Conservation (phyloP, 2,329 filamentous ascomycete genomes). For the Ascosphaera apis region DNA sequence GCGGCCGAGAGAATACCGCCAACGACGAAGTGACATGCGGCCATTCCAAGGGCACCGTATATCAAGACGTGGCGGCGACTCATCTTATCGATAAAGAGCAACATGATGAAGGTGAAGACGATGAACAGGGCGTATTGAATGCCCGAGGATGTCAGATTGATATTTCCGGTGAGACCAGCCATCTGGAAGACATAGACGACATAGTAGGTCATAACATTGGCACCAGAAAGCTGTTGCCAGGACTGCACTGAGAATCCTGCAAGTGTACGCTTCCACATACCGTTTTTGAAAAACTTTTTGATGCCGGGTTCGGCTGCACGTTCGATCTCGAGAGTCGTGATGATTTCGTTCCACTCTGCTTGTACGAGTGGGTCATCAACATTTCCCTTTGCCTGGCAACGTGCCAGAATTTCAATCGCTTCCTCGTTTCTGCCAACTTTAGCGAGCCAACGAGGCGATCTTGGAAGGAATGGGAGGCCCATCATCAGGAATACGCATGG, state of each 20-base stretch:
- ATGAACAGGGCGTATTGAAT: slow-evolving; percentile 14
- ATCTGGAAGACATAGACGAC: slow-evolving; percentile 19
- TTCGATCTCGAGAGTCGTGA: slow-evolving; percentile 19
- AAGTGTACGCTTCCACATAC: slow-evolving; percentile 36
- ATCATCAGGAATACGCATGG: slow-evolving; percentile 22
- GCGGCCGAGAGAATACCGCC: slow-evolving; percentile 23
- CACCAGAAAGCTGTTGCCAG: slow-evolving; percentile 28
- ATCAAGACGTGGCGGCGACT: slow-evolving; percentile 6
- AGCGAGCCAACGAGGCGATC: slow-evolving; percentile 26
- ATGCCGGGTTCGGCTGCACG: slow-evolving; percentile 16
- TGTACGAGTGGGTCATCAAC: slow-evolving; percentile 21
- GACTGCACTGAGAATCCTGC: slow-evolving; percentile 33
- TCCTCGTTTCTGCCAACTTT: slow-evolving; percentile 24
- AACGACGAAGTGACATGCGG: slow-evolving; percentile 17
- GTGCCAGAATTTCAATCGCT: slow-evolving; percentile 28
- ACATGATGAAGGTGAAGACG: slow-evolving; percentile 10
- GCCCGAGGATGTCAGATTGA: slow-evolving; percentile 12
- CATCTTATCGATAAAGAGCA: slow-evolving; percentile 8
- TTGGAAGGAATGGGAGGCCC: slow-evolving; percentile 24
- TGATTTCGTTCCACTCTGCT: slow-evolving; percentile 35
- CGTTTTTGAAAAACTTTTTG: slow-evolving; percentile 25
- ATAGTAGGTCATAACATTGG: slow-evolving; percentile 17
- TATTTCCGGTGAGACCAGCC: slow-evolving; percentile 15
- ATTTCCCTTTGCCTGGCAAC: slow-evolving; percentile 32
- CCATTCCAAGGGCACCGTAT: slow-evolving; percentile 6